A percentile compares a stretch with the other conserved stretches of the same genome.
phyloP scores from a whole-genome alignment of 208 protist genomes.

The Angomonas ambiguus region DNA sequence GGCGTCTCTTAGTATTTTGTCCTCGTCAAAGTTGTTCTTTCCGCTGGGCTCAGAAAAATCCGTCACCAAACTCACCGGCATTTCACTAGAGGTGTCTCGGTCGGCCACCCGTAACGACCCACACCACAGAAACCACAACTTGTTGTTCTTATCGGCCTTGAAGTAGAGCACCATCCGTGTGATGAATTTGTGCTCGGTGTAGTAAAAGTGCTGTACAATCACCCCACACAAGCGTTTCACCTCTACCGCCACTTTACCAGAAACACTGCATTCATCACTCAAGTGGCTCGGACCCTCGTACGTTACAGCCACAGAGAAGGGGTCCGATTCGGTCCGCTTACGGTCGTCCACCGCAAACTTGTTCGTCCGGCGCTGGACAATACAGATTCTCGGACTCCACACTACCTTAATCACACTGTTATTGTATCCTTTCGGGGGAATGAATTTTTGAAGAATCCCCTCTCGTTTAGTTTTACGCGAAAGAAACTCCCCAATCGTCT shows the following conservation, averaged over 20 bases:
- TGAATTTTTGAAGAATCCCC: slow-evolving; percentile 84
- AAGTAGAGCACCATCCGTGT: slow-evolving; percentile 90
- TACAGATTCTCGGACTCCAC: slow-evolving; percentile 82
- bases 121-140: slow-evolving; percentile 83
- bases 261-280: slow-evolving; percentile 70
- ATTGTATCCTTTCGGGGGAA: slow-evolving; percentile 79
- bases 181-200: slow-evolving; percentile 89
- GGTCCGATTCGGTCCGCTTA: slow-evolving; percentile 60
- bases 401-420: slow-evolving; percentile 83
- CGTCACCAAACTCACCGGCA: slow-evolving; percentile 76
- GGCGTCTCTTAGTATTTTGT: slow-evolving; percentile 39
- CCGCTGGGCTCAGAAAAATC: slow-evolving; percentile 57
- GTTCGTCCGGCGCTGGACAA: slow-evolving; percentile 85
- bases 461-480: slow-evolving; percentile 74
- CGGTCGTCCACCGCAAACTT: slow-evolving; percentile 64
- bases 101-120: slow-evolving; percentile 76
- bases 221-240: slow-evolving; percentile 76
- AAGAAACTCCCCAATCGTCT: slow-evolving; percentile 68
- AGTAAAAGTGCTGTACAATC: slow-evolving; percentile 87
- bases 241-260: slow-evolving; percentile 61
- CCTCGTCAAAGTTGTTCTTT: slow-evolving; percentile 40
- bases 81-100: slow-evolving; percentile 52
- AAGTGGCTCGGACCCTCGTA: slow-evolving; percentile 83
- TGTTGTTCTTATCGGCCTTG: slow-evolving; percentile 65
- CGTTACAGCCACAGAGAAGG: slow-evolving; percentile 70